Evolutionary conservation across 345 rosid genomes (phyloP).

Genomic region (Camelina sativa): DNA sequence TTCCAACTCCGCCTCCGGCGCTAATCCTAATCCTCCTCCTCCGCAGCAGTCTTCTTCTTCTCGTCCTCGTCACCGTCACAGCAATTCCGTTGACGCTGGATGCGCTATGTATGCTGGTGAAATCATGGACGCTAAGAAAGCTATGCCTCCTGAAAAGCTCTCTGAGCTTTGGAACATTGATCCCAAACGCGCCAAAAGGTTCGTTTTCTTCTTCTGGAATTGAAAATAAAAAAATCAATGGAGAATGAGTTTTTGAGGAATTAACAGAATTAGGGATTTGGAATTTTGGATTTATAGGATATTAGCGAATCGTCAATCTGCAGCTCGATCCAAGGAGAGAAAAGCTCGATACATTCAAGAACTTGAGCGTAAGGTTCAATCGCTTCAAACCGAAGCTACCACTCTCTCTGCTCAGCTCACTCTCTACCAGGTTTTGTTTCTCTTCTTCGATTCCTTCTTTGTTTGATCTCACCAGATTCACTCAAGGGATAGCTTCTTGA

Average conservation of each 20-base stretch:
- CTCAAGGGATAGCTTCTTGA: background rate
- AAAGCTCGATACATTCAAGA: constrained; percentile 81
- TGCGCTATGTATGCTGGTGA: constrained; percentile 50
- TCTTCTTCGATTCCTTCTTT: background rate
- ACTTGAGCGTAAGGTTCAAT: constrained; percentile 82
- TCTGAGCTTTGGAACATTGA: constrained; percentile 74
- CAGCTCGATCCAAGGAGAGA: constrained; percentile 91
- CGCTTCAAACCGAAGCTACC: constrained; percentile 82
- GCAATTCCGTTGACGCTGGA: constrained; percentile 67
- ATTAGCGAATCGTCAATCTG: constrained; percentile 84
- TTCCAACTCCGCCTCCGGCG: constrained; percentile 1
- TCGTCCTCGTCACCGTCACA: constrained; percentile 59
- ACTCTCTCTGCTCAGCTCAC: constrained; percentile 87
- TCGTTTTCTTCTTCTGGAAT: background rate
- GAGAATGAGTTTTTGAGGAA: background rate
- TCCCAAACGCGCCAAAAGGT: constrained; percentile 84
- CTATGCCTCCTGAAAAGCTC: constrained; percentile 76
- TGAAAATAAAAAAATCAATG: background rate
- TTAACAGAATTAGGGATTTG: constrained; percentile 19
- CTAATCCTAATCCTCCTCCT: constrained; percentile 26
- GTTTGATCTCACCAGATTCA: background rate
- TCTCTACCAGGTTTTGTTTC: constrained; percentile 60
- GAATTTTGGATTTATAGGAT: constrained; percentile 51
- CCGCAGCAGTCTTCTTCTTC: constrained; percentile 24
- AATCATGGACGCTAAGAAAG: constrained; percentile 72